Percentiles rank a stretch among this genome's conserved stretches.
These are phyloP conservation scores for Pistacia integerrima DNA, from an alignment of 345 rosid species.

Conservation along the genomic window DNA sequence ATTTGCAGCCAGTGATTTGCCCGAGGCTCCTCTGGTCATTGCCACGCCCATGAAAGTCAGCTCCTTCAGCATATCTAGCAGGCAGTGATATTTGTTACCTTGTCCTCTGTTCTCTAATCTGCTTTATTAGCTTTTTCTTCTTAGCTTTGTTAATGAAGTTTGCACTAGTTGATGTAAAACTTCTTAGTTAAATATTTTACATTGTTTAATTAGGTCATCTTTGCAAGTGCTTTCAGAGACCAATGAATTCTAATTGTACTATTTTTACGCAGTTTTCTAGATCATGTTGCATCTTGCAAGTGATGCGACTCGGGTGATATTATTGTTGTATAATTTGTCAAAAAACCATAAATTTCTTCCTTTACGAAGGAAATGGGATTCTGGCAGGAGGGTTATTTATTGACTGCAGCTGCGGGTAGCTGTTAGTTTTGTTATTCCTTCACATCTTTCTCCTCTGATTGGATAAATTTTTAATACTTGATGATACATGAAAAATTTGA, in stretches of 20 bases:
- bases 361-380: not conserved
- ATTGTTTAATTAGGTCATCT: slow-evolving; percentile 5
- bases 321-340: slow-evolving; percentile 13
- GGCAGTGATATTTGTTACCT: slow-evolving; percentile 40
- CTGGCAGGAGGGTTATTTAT: not conserved
- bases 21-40: slow-evolving; percentile 96
- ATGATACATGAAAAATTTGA: too few species aligned
- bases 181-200: slow-evolving; percentile 10
- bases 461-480: not conserved
- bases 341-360: not conserved
- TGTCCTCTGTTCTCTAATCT: slow-evolving; percentile 1
- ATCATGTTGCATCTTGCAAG: slow-evolving; percentile 14
- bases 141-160: slow-evolving; percentile 9
- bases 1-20: slow-evolving; percentile 86
- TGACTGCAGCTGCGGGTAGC: not conserved
- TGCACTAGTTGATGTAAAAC: slow-evolving; percentile 12
- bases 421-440: not conserved
- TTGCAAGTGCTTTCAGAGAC: slow-evolving; percentile 4
- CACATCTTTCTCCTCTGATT: not conserved
- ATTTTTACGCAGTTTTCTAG: not conserved
- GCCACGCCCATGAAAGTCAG: slow-evolving; percentile 97
- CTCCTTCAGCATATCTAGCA: slow-evolving; percentile 94
- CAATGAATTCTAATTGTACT: slow-evolving; percentile 18
- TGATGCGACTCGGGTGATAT: not conserved
- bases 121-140: not conserved